phyloP scores from a whole-genome alignment of 345 rosid species.

The Camelina sativa region DNA sequence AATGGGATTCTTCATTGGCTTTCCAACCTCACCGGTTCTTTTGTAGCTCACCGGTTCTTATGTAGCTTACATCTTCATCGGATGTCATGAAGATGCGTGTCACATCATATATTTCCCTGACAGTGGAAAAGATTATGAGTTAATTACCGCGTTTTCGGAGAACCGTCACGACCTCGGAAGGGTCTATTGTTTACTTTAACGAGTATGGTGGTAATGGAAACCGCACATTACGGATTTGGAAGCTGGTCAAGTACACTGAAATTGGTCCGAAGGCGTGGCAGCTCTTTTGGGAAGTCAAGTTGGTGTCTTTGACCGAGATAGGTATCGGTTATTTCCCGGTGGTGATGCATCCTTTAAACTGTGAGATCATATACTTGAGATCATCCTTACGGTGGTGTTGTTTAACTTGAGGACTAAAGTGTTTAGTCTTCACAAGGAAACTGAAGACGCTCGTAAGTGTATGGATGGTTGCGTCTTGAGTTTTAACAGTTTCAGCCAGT shows the following conservation, averaged over 20 bases:
- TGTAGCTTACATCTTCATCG: too few relatives aligned
- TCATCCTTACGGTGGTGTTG: too few relatives aligned
- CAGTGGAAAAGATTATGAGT: background rate
- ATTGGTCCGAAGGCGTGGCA: slow-evolving; percentile 26
- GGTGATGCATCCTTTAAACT: slow-evolving; percentile 23
- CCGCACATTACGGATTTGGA: slow-evolving; percentile 28
- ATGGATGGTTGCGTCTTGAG: slow-evolving; percentile 34
- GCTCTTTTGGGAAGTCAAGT: slow-evolving; percentile 13
- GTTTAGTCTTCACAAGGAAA: slow-evolving; percentile 22
- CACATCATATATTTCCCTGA: slow-evolving; percentile 4
- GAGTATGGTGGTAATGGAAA: background rate
- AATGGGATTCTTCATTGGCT: slow-evolving; percentile 36
- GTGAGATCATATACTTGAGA: slow-evolving; percentile 34
- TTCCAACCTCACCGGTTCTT: background rate
- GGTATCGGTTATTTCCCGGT: background rate
- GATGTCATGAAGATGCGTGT: background rate
- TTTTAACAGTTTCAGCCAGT: slow-evolving; percentile 10
- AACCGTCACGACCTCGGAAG: slow-evolving; percentile 14
- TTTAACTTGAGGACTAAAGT: slow-evolving; percentile 32
- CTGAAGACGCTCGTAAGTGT: background rate
- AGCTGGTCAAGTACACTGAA: slow-evolving; percentile 13
- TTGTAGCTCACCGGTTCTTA: background rate
- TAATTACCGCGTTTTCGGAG: slow-evolving; percentile 15
- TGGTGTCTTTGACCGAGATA: background rate
- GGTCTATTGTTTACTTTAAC: slow-evolving; percentile 29